These are phyloP conservation scores for Lachnellula occidentalis DNA, from an alignment of 2,329 filamentous ascomycete species.

Conservation along the genomic window DNA sequence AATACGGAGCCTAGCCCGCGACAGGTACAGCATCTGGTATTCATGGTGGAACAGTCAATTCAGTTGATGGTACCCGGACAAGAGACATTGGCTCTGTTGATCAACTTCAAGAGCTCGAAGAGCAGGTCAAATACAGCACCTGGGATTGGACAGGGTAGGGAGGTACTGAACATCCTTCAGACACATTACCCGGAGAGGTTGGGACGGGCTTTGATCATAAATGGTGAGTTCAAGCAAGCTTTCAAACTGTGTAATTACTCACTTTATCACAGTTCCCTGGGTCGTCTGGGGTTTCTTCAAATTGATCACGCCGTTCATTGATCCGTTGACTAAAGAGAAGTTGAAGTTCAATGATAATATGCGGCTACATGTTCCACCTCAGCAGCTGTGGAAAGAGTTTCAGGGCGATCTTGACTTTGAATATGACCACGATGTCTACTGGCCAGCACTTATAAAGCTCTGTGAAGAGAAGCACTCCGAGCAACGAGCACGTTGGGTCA, in stretches of 20 bases:
- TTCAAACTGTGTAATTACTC: constrained; percentile 7
- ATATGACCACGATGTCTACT: constrained; percentile 85
- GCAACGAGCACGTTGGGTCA: constrained; percentile 67
- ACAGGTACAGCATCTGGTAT: constrained; percentile 91
- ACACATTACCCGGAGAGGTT: constrained; percentile 93
- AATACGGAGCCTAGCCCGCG: constrained; percentile 84
- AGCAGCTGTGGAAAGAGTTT: constrained; percentile 73
- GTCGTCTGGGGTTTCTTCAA: constrained; percentile 93
- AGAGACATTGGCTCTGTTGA: constrained; percentile 79
- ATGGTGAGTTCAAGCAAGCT: constrained; percentile 51
- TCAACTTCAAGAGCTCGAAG: constrained; percentile 84
- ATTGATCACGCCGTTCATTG: constrained; percentile 91
- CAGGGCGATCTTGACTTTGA: constrained; percentile 81
- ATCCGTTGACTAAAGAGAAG: constrained; percentile 88
- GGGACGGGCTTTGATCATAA: constrained; percentile 82
- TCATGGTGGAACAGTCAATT: constrained; percentile 86
- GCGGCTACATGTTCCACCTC: constrained; percentile 69
- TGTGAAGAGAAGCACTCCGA: constrained; percentile 60
- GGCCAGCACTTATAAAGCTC: constrained; percentile 75
- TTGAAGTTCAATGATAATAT: constrained; percentile 97
- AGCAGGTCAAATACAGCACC: constrained; percentile 68
- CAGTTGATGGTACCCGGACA: constrained; percentile 83
- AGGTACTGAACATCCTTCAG: constrained; percentile 87
- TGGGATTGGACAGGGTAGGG: constrained; percentile 67
- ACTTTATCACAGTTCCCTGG: constrained; percentile 64